Base-by-base conservation (phyloP, 345 rosid genomes). In the Stellera chamaejasme region DNA sequence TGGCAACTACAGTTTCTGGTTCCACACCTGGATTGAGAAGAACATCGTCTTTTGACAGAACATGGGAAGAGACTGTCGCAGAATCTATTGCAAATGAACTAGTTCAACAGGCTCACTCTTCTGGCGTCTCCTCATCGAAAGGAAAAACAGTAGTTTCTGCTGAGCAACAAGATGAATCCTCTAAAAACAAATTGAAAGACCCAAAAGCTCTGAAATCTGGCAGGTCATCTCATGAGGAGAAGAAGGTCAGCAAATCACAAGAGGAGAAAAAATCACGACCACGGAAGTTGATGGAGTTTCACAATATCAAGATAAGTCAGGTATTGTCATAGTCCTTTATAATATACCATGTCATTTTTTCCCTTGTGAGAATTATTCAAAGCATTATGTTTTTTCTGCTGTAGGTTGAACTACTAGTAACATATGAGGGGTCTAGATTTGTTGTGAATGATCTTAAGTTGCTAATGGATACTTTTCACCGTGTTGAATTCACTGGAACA, bases 231-330 rank as follows among this genome's bases (percentile, higher is more conserved):
- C 82, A 82, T 16, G 99, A 93, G 72, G 99, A 89, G 45, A 93
- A 89, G 73, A 89, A 89, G 76, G 76, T 85, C 52, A 88, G 82
- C 3, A 93, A 89, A 69, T 57, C 81, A 55, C 76, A 66, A 19
- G 94, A 93, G 59, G 97, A 93, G 71, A 93, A 93, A 74, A 86
- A 85, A 73, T 70, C 97, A 43, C 69, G 97, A 63, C 99, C 97
- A 45, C 74, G 91, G 65, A 87, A 79, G 73, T 72, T 83, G 77
- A 87, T 82, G 90, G 96, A 93, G 66, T 93, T 90, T 71, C 84
- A 79, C 82, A 80, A 90, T 69, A 87, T 93, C 62, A 93, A 74
- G 81, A 93, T 93, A 51, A 90, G 99, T 65, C 99, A 93, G 92
- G 99, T 93, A 63, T 45, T 75, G 69, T 54, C 27, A 43, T 39